A percentile compares a stretch with the other conserved stretches of the same genome.
These are phyloP conservation scores for Bjerkandera adusta DNA, from an alignment of 1,284 basidiomycete genomes.

Conservation along the genomic window DNA sequence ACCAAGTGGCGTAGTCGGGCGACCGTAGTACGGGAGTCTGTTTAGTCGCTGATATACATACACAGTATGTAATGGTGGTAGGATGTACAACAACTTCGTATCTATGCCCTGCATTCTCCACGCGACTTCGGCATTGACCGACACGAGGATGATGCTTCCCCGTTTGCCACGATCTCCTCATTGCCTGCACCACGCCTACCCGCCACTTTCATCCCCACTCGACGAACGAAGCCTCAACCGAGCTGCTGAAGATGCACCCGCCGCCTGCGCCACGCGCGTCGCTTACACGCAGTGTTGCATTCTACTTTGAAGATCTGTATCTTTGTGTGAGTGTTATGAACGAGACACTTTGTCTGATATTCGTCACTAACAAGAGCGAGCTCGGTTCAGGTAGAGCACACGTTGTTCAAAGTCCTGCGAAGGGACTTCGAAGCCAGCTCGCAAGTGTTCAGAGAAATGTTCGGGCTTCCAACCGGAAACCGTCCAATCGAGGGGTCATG, in stretches of 20 bases:
- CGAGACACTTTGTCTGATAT: too few species aligned
- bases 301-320: constrained; percentile 5
- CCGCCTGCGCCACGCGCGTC: too few species aligned
- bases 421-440: constrained; percentile 26
- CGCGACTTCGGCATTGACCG: background rate
- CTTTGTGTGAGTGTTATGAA: background rate
- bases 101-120: background rate
- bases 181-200: too few species aligned
- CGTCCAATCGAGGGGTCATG: constrained; percentile 12
- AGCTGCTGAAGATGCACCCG: background rate
- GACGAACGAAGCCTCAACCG: background rate
- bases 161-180: background rate
- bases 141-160: too few species aligned
- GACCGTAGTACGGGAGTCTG: too few species aligned
- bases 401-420: constrained; percentile 30
- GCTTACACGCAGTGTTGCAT: too few species aligned
- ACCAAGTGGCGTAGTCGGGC: too few species aligned
- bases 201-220: background rate
- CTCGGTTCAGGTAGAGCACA: constrained; percentile 25
- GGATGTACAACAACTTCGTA: background rate
- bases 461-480: constrained; percentile 19
- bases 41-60: too few species aligned
- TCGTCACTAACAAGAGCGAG: background rate
- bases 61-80: too few species aligned
- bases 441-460: constrained; percentile 28